phyloP scores from a whole-genome alignment of 2,329 filamentous ascomycete genomes.

The Hypoxylon rubiginosum region DNA sequence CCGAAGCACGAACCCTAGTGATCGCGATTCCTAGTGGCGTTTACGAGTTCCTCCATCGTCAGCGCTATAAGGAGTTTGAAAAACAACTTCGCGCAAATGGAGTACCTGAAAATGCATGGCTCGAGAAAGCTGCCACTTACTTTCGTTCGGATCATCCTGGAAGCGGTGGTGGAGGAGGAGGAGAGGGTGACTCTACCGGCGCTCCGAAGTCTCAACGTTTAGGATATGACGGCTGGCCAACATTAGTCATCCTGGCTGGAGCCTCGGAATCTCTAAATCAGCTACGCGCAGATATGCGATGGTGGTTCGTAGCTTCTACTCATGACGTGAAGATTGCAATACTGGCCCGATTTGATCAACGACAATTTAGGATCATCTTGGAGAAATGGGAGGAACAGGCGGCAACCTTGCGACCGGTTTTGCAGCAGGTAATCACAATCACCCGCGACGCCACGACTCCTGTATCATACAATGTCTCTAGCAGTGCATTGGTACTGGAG shows the following conservation, averaged over 20 bases:
- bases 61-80: constrained; percentile 5
- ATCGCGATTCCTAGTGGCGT: constrained; percentile 7
- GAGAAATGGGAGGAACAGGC: constrained; percentile 15
- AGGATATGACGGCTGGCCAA: neutral
- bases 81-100: constrained; percentile 7
- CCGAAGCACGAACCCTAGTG: constrained; percentile 4
- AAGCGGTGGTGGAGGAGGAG: constrained; percentile 2
- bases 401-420: constrained; percentile 7
- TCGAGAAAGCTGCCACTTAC: constrained; percentile 2
- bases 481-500: constrained; percentile 13
- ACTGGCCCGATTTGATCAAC: constrained; percentile 9
- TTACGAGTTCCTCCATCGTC: constrained; percentile 15
- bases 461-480: constrained; percentile 10
- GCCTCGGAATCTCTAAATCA: constrained; percentile 5
- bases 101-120: no score
- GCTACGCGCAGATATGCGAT: constrained; percentile 12
- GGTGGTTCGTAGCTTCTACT: constrained; percentile 11
- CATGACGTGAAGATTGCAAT: constrained; percentile 15
- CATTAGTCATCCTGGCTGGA: constrained; percentile 11
- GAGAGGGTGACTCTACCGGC: constrained; percentile 9
- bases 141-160: constrained; percentile 9
- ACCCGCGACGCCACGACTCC: constrained; percentile 10
- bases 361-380: constrained; percentile 9
- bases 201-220: constrained; percentile 2
- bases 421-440: constrained; percentile 5